phyloP scores from a whole-genome alignment of 176 grass and related monocot genomes.

The Eragrostis nindensis region DNA sequence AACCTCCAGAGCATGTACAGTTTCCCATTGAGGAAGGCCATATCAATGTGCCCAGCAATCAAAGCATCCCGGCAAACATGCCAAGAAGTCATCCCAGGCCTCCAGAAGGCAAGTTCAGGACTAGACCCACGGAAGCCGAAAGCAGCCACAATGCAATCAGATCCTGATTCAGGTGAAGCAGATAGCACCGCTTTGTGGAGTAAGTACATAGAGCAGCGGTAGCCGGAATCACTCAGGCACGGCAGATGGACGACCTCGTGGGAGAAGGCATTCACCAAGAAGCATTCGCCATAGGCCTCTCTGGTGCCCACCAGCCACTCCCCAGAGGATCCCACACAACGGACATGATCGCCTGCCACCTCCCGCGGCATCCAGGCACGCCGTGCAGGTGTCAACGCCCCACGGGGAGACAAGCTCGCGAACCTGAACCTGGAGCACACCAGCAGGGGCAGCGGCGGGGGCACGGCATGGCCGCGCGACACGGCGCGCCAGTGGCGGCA shows the following conservation, averaged over 20 bases:
- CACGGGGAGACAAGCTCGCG: background rate
- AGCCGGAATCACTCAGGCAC: background rate
- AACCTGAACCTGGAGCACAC: conserved; percentile 1
- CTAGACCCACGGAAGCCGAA: background rate
- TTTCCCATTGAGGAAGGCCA: conserved; percentile 23
- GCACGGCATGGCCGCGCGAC: background rate
- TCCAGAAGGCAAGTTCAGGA: conserved; percentile 11
- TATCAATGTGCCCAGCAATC: background rate
- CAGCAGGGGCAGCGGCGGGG: conserved; percentile 24
- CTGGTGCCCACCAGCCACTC: conserved; percentile 17
- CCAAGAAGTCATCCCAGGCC: conserved; percentile 26
- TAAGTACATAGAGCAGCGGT: background rate
- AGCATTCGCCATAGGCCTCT: background rate
- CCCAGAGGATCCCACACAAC: background rate
- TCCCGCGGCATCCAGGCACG: background rate
- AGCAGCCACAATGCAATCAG: background rate
- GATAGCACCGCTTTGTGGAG: conserved; percentile 16
- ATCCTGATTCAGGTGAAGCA: background rate
- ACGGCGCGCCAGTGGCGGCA: conserved; percentile 18
- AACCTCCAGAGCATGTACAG: conserved; percentile 2
- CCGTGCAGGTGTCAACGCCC: background rate
- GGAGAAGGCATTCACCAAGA: conserved; percentile 28
- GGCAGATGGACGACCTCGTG: background rate
- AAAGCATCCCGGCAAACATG: background rate
- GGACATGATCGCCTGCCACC: background rate